Evolutionary conservation across 2,329 filamentous ascomycete species (phyloP).

Genomic region (Neodidymelliopsis sp.): DNA sequence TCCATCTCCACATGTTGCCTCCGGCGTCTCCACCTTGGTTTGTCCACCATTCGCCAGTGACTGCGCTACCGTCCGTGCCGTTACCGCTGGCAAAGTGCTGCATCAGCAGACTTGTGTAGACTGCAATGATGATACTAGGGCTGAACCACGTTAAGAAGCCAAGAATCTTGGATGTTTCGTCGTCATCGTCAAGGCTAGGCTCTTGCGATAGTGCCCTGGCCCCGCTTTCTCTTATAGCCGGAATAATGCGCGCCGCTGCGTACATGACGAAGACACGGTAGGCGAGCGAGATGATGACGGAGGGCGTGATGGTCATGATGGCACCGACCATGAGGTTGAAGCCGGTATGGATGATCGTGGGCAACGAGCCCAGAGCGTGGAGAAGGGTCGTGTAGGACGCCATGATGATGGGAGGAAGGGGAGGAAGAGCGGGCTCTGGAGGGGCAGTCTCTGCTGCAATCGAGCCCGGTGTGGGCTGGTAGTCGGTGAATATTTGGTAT

Average conservation of each 20-base stretch:
- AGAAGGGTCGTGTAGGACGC: conserved; percentile 93
- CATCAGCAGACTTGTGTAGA: conserved; percentile 93
- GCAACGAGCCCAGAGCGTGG: conserved; percentile 82
- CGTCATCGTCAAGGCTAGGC: conserved; percentile 82
- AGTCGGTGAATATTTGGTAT: conserved; percentile 99
- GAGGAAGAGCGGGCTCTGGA: conserved; percentile 84
- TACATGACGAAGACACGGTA: conserved; percentile 97
- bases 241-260: conserved; percentile 93
- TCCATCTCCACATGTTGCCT: conserved; percentile 90
- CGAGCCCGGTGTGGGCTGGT: conserved; percentile 75
- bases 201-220: conserved; percentile 84
- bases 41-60: conserved; percentile 76
- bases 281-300: conserved; percentile 91
- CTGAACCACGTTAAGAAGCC: conserved; percentile 92
- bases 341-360: conserved; percentile 80
- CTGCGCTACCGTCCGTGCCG: conserved; percentile 58
- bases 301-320: conserved; percentile 93
- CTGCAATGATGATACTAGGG: conserved; percentile 90
- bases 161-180: conserved; percentile 80
- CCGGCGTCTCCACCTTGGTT: conserved; percentile 82
- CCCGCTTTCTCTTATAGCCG: conserved; percentile 86
- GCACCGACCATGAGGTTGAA: conserved; percentile 89
- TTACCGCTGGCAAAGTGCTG: conserved; percentile 83
- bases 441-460: conserved; percentile 61
- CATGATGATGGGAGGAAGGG: conserved; percentile 98